Base-by-base conservation (phyloP, 225 moss, liverwort and hornwort species). In the Marchantia paleacea region DNA sequence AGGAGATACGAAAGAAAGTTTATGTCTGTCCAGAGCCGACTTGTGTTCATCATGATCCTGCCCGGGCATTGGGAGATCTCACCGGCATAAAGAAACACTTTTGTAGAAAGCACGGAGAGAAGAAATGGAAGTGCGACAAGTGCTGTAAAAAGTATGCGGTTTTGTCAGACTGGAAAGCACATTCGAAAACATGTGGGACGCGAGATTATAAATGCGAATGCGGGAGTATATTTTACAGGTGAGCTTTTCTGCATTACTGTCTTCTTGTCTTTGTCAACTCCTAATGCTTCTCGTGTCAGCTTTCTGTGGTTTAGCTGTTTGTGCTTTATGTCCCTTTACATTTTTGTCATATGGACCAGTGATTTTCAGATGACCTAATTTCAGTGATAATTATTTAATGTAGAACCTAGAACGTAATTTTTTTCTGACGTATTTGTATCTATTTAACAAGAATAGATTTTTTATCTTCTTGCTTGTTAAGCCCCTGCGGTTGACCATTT, bases 51-150 rank as follows among this genome's bases (percentile, higher is more conserved):
- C 95, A 99, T 89, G 95, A 99, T 90, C 95, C 97, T 80, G 89
- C 95, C 84, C 90, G 97, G 83, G 97, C 97, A 83, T 88, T 99
- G 90, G 97, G 97, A 79, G 97, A 99, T 91, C 89, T 99, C 72
- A 95, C 97, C 82, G 97, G 97, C 77, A 99, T 95, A 75, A 95
- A 99, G 87, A 99, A 99, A 89, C 95, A 99, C 90, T 99, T 99
- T 82, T 95, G 97, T 87, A 89, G 97, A 86, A 99, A 99, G 91
- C 97, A 99, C 88, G 97, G 97, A 75, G 97, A 99, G 89, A 99
- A 99, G 85, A 99, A 95, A 87, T 99, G 97, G 95, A 90, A 94
- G 84, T 97, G 97, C 89, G 97, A 97, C 83, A 99, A 99, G 89
- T 99, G 97, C 87, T 92, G 92, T 50, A 99, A 95, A 90, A 95